phyloP scores from a whole-genome alignment of 805 yeast genomes.

The Kuraishia cidri region DNA sequence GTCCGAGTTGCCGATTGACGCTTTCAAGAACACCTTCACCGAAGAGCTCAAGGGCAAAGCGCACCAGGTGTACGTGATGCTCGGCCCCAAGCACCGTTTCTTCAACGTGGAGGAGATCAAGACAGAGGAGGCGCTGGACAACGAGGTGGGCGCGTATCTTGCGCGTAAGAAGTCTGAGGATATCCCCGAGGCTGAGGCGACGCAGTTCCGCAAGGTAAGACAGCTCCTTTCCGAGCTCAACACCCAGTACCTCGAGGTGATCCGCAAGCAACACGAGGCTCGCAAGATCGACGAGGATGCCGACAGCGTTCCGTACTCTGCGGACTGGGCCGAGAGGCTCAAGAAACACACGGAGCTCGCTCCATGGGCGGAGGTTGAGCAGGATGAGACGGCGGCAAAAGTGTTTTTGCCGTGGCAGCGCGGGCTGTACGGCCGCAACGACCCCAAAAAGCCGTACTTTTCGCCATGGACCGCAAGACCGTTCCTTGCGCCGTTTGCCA shows the following conservation, averaged over 20 bases:
- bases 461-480: slow-evolving; percentile 97
- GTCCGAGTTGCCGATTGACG: no score
- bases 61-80: slow-evolving; percentile 22
- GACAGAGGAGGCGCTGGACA: slow-evolving; percentile 1
- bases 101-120: slow-evolving; percentile 10
- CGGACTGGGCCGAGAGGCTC: slow-evolving; percentile 42
- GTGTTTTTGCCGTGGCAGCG: slow-evolving; percentile 77
- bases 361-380: slow-evolving; percentile 20
- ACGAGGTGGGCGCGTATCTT: neutral
- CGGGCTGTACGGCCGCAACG: slow-evolving; percentile 70
- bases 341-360: slow-evolving; percentile 30
- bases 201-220: slow-evolving; percentile 20
- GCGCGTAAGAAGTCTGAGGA: slow-evolving; percentile 1
- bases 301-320: slow-evolving; percentile 5
- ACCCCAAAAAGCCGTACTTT: slow-evolving; percentile 74
- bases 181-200: slow-evolving; percentile 4
- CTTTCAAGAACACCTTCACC: slow-evolving; percentile 28
- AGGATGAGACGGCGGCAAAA: slow-evolving; percentile 22
- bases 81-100: slow-evolving; percentile 13
- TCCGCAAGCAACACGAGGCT: slow-evolving; percentile 10
- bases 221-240: slow-evolving; percentile 23
- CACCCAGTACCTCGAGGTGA: slow-evolving; percentile 18
- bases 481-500: slow-evolving; percentile 85
- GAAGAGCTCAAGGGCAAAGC: slow-evolving; percentile 19
- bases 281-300: neutral